Conservation (phyloP, 2,329 filamentous ascomycete genomes). For the Claviceps digitariae region DNA sequence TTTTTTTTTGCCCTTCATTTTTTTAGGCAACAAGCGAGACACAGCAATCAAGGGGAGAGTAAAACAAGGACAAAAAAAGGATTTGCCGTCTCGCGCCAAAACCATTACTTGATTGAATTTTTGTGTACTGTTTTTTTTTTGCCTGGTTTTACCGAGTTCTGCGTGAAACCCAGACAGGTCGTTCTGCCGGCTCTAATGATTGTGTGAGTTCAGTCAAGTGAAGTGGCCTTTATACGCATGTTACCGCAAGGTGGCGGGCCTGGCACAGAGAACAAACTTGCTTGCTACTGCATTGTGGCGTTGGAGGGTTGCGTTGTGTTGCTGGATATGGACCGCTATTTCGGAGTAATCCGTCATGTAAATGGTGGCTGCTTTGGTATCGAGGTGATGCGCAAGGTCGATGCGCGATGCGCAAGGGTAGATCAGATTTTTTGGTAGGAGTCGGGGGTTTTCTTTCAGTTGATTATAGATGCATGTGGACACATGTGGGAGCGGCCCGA, state of each 20-base stretch:
- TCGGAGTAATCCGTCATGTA: neutral
- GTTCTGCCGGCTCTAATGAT: neutral
- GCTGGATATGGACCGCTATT: neutral
- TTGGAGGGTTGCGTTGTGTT: conserved; percentile 3
- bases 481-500: neutral
- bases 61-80: neutral
- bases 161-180: neutral
- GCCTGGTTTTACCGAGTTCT: neutral
- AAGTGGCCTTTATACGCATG: neutral
- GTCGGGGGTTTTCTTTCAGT: neutral
- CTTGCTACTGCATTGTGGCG: conserved; percentile 1
- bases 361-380: neutral
- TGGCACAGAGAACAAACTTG: neutral
- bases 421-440: neutral
- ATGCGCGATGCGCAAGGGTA: neutral
- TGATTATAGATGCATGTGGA: neutral
- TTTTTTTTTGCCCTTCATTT: neutral
- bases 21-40: neutral
- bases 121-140: neutral
- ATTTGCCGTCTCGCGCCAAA: neutral
- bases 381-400: neutral
- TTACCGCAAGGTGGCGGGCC: neutral
- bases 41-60: neutral
- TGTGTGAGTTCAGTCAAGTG: neutral
- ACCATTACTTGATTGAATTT: neutral